Base-by-base conservation (phyloP, 176 grass and related monocot species). In the Neostapfia colusana region DNA sequence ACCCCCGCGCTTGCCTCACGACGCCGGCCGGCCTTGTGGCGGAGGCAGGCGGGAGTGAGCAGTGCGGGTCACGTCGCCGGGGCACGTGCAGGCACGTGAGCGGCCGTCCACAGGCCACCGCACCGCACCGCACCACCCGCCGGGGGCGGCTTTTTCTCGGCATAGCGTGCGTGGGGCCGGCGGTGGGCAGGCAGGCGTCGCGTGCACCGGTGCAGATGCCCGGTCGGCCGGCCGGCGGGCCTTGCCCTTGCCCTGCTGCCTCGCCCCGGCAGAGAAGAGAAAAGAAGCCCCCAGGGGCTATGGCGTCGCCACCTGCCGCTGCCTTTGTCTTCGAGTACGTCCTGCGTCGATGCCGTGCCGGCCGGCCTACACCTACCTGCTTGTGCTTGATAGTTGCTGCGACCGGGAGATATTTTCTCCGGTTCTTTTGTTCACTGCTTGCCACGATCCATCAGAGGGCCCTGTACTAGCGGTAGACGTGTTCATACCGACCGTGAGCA, bases 41-140 rank as follows among this genome's bases (percentile, higher is more conserved):
- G 31, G 31, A 31, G 31, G 2, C 31, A 31, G 31, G 31, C 31
- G 3, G 31, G 31, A 50, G 16, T 58, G 53, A 60, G 34, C 26
- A 76, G 82, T 88, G 88, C 59, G 83, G 44, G 24, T 87, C 89
- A 85, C 81, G 81, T 70, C 87, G 46, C 37, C 67, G 37, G 38
- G 0, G 57, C 92, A 95, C 31, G 31, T 31, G 31, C 31, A 31
- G 31, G 31, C 31, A 31, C 86, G 86, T 92, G 88, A 26, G 16
- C 17, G 20, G 18, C 31, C 31, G 3, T 3, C 31, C 31, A 31
- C 3, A 2, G 7, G 50, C 50, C 20, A 8, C 54, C 54, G 31
- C 54, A 9, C 54, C 12, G 8, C 53, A 23, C 20, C n/a, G n/a
- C 18, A 53, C 49, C 78, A 44, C 74, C 77, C 78, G 79, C 42